phyloP scores from a whole-genome alignment of 768 basidiomycete species.

The Leucocoprinus sp. region DNA sequence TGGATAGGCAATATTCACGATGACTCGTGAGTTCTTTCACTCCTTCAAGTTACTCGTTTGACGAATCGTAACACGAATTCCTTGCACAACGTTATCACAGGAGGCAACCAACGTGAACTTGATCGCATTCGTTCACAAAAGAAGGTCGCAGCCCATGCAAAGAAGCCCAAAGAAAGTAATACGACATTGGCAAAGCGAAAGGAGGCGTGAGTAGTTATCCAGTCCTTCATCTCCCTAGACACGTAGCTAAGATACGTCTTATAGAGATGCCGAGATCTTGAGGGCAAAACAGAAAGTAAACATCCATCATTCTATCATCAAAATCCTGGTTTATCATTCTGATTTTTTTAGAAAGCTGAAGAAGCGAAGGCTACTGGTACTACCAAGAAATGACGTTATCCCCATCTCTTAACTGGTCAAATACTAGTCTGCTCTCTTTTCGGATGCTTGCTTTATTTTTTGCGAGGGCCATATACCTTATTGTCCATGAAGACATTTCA shows the following conservation, averaged over 20 bases:
- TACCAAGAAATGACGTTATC: conserved; percentile 28
- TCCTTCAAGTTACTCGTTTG: conserved; percentile 10
- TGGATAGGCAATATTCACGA: conserved; percentile 15
- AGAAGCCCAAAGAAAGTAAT: conserved; percentile 70
- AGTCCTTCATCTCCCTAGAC: conserved; percentile 12
- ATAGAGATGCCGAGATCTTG: conserved; percentile 68
- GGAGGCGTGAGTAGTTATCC: conserved; percentile 52
- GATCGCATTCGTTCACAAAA: conserved; percentile 71
- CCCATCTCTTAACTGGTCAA: neutral
- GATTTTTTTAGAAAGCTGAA: conserved; percentile 40
- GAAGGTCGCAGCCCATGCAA: conserved; percentile 42
- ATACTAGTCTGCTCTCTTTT: neutral
- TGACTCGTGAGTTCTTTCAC: conserved; percentile 45
- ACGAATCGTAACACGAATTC: conserved; percentile 16
- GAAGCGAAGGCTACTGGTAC: conserved; percentile 32
- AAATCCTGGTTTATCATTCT: conserved; percentile 2
- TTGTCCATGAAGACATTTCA: neutral
- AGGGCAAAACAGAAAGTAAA: conserved; percentile 73
- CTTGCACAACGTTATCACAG: conserved; percentile 26
- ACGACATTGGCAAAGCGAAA: conserved; percentile 56
- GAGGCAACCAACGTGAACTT: conserved; percentile 76
- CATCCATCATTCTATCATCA: neutral
- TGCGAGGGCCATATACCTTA: neutral
- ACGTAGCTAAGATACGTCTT: conserved; percentile 15
- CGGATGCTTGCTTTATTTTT: neutral